A percentile compares a stretch with the other conserved stretches of the same genome.
phyloP scores from a whole-genome alignment of 1,139 yeast species.

The Blastobotrys capitulatus region DNA sequence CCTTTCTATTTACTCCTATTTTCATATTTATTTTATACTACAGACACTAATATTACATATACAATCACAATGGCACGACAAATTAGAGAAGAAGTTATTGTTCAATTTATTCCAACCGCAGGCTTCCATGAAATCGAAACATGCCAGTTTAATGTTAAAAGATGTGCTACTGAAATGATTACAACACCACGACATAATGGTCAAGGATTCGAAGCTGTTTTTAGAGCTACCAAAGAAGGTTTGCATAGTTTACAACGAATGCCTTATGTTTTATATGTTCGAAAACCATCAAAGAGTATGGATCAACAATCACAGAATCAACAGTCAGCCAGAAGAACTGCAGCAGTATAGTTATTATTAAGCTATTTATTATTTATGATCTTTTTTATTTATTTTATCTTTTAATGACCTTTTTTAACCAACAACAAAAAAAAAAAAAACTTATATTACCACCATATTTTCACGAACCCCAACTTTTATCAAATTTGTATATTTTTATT shows the following conservation, averaged over 20 bases:
- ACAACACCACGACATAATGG: slow-evolving; percentile 12
- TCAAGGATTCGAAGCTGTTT: slow-evolving; percentile 11
- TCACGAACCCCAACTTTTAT: too few relatives aligned
- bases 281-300: background rate
- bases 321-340: background rate
- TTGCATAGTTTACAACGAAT: slow-evolving; percentile 7
- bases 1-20: background rate
- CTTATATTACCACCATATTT: too few relatives aligned
- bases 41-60: background rate
- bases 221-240: slow-evolving; percentile 11
- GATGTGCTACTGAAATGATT: slow-evolving; percentile 10
- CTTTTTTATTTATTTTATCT: background rate
- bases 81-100: slow-evolving; percentile 8
- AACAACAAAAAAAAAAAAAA: too few relatives aligned
- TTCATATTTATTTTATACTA: background rate
- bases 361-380: background rate
- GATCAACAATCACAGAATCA: background rate
- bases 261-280: slow-evolving; percentile 11
- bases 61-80: slow-evolving; percentile 5
- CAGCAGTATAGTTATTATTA: background rate
- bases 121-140: slow-evolving; percentile 13
- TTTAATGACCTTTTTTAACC: background rate
- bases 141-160: slow-evolving; percentile 8
- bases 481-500: too few relatives aligned
- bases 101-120: slow-evolving; percentile 12